phyloP scores from a whole-genome alignment of 176 grass and related monocot genomes.

The Rhynchospora breviuscula region DNA sequence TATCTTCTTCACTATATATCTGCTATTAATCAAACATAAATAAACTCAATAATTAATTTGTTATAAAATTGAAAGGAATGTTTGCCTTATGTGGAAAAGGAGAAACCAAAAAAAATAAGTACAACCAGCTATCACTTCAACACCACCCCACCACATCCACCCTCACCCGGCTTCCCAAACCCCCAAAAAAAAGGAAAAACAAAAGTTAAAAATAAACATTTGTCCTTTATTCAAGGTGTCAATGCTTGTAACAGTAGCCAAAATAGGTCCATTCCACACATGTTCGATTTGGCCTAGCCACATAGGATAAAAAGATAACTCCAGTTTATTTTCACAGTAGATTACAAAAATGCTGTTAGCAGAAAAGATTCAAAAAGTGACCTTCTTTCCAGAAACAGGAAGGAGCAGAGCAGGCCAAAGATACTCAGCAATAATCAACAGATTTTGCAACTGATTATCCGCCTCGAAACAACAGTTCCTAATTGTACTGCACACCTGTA shows the following conservation, averaged over 20 bases:
- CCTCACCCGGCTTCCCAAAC: background rate
- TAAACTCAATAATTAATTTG: background rate
- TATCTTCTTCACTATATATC: constrained; percentile 80
- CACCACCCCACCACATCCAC: background rate
- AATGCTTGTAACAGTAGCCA: background rate
- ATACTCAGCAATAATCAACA: constrained; percentile 82
- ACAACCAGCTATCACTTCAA: background rate
- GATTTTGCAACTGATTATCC: constrained; percentile 80
- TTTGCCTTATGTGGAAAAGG: background rate
- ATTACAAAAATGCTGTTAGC: background rate
- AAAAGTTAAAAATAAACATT: background rate
- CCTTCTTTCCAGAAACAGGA: constrained; percentile 90
- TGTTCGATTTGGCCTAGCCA: background rate
- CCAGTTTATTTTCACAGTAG: background rate
- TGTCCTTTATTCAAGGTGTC: background rate
- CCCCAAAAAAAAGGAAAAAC: background rate
- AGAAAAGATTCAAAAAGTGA: constrained; percentile 13
- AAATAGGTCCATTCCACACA: background rate
- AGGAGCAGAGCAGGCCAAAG: constrained; percentile 91
- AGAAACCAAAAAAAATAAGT: background rate
- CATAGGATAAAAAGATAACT: background rate
- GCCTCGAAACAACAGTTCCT: constrained; percentile 97
- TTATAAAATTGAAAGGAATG: background rate
- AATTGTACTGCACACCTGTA: constrained; percentile 77
- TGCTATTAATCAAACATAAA: constrained; percentile 28